Evolutionary conservation across 1,284 basidiomycete genomes (phyloP).

Genomic region (Irpex sp.): DNA sequence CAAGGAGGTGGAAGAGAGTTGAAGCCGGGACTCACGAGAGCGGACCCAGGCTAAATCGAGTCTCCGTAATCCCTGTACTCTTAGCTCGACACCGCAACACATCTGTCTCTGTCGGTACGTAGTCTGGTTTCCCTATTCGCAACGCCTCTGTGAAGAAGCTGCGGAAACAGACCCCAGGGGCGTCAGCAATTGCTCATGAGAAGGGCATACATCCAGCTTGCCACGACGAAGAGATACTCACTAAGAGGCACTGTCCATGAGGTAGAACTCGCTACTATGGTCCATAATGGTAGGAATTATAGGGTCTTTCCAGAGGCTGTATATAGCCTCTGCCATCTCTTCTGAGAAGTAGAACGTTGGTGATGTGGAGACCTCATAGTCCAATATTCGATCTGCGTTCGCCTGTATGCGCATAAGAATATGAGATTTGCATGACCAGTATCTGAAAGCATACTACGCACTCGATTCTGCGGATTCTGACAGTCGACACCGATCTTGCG

Average conservation of each 20-base stretch:
- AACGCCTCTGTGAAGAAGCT: conserved; percentile 89
- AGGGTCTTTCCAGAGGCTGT: conserved; percentile 88
- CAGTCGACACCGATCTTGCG: conserved; percentile 88
- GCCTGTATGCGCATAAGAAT: conserved; percentile 26
- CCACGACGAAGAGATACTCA: conserved; percentile 36
- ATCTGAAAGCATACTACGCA: conserved; percentile 27
- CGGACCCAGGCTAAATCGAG: conserved; percentile 70
- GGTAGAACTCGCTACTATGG: conserved; percentile 85
- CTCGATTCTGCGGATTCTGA: conserved; percentile 71
- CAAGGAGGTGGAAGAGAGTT: neutral
- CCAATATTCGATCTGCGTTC: conserved; percentile 60
- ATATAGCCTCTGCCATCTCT: conserved; percentile 76
- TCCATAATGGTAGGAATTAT: conserved; percentile 87
- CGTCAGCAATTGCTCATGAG: neutral
- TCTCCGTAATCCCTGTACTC: conserved; percentile 93
- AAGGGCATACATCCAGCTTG: neutral
- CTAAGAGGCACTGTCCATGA: conserved; percentile 96
- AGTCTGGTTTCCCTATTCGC: conserved; percentile 78
- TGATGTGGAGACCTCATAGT: conserved; percentile 42
- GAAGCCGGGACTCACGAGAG: conserved; percentile 42
- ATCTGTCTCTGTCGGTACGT: conserved; percentile 87
- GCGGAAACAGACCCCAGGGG: neutral
- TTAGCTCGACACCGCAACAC: conserved; percentile 88
- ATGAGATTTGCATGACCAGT: conserved; percentile 1
- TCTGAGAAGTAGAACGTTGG: conserved; percentile 46